These are phyloP conservation scores for Chrysosporium keratinophilum DNA, from an alignment of 2,329 filamentous ascomycete genomes.

Conservation along the genomic window DNA sequence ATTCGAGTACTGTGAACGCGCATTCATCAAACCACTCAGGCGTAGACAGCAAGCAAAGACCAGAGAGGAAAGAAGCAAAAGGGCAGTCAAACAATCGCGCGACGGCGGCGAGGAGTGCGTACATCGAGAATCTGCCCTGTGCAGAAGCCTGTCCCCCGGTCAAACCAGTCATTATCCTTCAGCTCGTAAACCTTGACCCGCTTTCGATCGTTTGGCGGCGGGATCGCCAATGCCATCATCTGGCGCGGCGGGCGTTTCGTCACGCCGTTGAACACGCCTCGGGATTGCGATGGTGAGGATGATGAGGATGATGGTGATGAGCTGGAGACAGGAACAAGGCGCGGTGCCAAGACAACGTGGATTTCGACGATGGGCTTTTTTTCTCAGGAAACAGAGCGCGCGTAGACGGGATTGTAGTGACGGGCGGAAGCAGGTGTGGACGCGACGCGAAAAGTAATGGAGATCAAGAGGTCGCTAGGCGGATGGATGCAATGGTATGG, in stretches of 20 bases:
- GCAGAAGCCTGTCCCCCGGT: slow-evolving; percentile 93
- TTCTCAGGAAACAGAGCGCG: too few species aligned
- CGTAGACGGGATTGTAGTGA: not conserved
- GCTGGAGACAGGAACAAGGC: not conserved
- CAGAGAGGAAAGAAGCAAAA: slow-evolving; percentile 5
- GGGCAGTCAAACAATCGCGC: not conserved
- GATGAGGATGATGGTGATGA: too few species aligned
- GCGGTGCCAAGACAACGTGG: not conserved
- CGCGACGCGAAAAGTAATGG: not conserved
- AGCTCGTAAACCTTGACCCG: slow-evolving; percentile 98
- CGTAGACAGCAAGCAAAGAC: not conserved
- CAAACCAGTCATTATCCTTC: slow-evolving; percentile 98
- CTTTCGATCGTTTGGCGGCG: slow-evolving; percentile 42
- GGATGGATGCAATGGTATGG: slow-evolving; percentile 5
- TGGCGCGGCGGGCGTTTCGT: slow-evolving; percentile 22
- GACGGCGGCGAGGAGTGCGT: slow-evolving; percentile 30
- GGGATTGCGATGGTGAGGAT: not conserved
- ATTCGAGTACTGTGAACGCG: not conserved
- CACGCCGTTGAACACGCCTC: slow-evolving; percentile 1
- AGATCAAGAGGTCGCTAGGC: not conserved
- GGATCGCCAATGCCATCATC: slow-evolving; percentile 41
- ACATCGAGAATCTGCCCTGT: slow-evolving; percentile 65
- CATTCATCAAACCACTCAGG: not conserved
- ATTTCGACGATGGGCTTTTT: not conserved
- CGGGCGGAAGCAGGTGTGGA: not conserved